Percentiles rank a stretch among this genome's conserved stretches.
These are phyloP conservation scores for Ensete ventricosum DNA, from an alignment of 176 grass and related monocot genomes.

Conservation along the genomic window DNA sequence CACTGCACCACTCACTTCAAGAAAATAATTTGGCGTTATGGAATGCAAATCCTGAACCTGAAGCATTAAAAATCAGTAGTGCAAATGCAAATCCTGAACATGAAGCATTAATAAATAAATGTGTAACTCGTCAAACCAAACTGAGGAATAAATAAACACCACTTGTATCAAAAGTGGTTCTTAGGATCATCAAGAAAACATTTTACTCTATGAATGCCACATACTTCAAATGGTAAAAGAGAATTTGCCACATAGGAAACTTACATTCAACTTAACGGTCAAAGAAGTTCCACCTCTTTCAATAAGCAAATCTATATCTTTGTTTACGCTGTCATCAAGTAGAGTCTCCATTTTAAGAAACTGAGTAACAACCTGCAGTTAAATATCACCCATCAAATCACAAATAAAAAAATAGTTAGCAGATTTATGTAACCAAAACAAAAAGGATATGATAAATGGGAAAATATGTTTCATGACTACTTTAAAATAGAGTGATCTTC, in stretches of 20 bases:
- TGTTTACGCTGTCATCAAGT: conserved; percentile 72
- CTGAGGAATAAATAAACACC: neutral
- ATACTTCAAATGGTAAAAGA: neutral
- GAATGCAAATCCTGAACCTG: conserved; percentile 98
- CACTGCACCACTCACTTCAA: conserved; percentile 92
- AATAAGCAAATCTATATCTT: conserved; percentile 64
- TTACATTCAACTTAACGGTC: conserved; percentile 69
- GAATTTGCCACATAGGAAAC: neutral
- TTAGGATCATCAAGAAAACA: neutral
- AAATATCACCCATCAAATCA: conserved; percentile 5
- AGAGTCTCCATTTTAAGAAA: conserved; percentile 87
- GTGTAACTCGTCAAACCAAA: neutral
- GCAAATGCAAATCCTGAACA: conserved; percentile 86
- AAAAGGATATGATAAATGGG: too few species aligned
- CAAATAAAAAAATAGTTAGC: neutral
- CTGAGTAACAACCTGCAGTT: conserved; percentile 86
- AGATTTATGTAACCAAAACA: neutral
- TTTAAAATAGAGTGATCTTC: too few species aligned
- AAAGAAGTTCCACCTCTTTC: conserved; percentile 80
- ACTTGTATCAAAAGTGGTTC: neutral
- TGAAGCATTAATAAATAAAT: conserved; percentile 27
- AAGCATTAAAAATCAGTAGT: conserved; percentile 18
- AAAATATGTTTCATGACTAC: too few species aligned
- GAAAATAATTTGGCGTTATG: conserved; percentile 92
- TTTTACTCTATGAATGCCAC: neutral